phyloP scores from a whole-genome alignment of 2,329 filamentous ascomycete genomes.

The Exophiala spinifera region DNA sequence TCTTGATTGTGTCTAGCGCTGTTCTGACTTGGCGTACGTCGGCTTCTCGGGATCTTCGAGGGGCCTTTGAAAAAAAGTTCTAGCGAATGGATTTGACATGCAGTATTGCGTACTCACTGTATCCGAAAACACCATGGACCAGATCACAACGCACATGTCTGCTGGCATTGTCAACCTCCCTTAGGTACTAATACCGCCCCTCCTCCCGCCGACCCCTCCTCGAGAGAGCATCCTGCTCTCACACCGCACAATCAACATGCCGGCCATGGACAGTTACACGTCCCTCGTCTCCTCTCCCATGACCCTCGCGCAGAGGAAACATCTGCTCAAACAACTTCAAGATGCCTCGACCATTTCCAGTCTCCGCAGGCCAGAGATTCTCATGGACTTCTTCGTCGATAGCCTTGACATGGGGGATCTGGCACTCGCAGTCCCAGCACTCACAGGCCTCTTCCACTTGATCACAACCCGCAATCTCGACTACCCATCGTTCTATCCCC shows the following conservation, averaged over 20 bases:
- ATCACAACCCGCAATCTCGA: constrained; percentile 93
- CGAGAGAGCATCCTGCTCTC: neutral
- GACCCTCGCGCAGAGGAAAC: constrained; percentile 72
- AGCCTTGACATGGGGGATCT: constrained; percentile 85
- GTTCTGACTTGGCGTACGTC: constrained; percentile 2
- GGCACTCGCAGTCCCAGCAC: constrained; percentile 72
- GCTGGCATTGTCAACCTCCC: neutral
- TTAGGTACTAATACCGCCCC: neutral
- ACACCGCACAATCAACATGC: constrained; percentile 13
- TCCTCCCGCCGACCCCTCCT: neutral
- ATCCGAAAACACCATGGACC: neutral
- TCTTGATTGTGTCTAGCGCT: constrained; percentile 10
- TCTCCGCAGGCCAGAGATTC: constrained; percentile 73
- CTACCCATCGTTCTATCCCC: constrained; percentile 89
- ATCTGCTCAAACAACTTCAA: constrained; percentile 56
- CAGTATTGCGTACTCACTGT: neutral
- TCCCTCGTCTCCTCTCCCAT: constrained; percentile 42
- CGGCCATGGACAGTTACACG: constrained; percentile 25
- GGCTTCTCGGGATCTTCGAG: neutral
- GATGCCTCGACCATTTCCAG: constrained; percentile 56
- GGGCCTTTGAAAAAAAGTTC: constrained; percentile 4
- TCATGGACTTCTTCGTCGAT: constrained; percentile 96
- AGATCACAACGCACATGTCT: neutral
- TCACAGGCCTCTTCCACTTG: constrained; percentile 91
- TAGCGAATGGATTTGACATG: neutral